These are phyloP conservation scores for Austroboletus novae-zelandiae DNA, from an alignment of 1,284 basidiomycete genomes.

Conservation along the genomic window DNA sequence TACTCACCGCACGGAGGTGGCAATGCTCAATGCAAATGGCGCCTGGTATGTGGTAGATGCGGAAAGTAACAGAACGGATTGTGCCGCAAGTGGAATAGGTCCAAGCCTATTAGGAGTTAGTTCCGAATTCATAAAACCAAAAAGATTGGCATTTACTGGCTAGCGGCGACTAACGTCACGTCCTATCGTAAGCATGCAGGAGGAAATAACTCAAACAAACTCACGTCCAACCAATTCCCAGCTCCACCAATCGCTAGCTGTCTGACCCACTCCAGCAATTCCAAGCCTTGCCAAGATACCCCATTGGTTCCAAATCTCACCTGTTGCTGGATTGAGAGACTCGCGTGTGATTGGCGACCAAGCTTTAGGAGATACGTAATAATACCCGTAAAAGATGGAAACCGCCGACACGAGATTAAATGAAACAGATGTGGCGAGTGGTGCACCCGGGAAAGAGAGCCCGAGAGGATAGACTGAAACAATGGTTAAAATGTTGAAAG, in stretches of 20 bases:
- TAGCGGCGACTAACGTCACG: conserved; percentile 49
- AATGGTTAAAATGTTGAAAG: not conserved
- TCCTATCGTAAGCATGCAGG: not conserved
- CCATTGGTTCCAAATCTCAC: conserved; percentile 67
- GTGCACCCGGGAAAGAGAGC: conserved; percentile 92
- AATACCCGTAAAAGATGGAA: conserved; percentile 72
- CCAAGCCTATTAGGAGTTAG: conserved; percentile 43
- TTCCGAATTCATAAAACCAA: not conserved
- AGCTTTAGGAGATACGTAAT: conserved; percentile 72
- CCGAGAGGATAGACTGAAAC: conserved; percentile 76
- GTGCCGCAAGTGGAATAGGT: conserved; percentile 62
- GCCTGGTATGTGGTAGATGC: conserved; percentile 82
- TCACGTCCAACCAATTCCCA: conserved; percentile 76
- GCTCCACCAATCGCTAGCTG: conserved; percentile 87
- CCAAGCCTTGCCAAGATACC: conserved; percentile 75
- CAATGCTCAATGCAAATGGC: conserved; percentile 79
- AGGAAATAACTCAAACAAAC: conserved; percentile 21
- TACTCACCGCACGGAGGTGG: conserved; percentile 76
- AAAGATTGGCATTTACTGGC: conserved; percentile 41
- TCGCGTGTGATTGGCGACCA: conserved; percentile 43
- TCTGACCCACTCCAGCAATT: conserved; percentile 68
- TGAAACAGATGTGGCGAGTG: conserved; percentile 85
- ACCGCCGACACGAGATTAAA: conserved; percentile 81
- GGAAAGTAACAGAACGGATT: conserved; percentile 75
- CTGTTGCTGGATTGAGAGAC: conserved; percentile 61